Evolutionary conservation across 306 rosid species (phyloP), one percentile per base, ranked within the genome.

Genomic region (Cyamopsis tetragonoloba): DNA sequence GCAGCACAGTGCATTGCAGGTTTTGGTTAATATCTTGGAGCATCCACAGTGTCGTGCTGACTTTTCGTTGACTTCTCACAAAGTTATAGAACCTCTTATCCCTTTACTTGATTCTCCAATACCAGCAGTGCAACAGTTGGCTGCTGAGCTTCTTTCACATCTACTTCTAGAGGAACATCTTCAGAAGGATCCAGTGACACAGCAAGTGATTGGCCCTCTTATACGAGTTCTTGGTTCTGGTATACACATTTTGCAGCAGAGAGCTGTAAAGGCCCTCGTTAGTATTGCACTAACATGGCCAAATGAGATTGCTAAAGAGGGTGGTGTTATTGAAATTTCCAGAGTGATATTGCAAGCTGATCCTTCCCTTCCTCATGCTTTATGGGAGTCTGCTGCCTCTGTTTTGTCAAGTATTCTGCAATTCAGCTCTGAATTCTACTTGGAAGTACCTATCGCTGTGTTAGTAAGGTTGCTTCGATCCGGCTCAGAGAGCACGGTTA

Each of bases 321-420:
- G 97, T 34, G 97, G 99, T 71, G 99, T 95, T 56, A 59, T 71
- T 57, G 97, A 91, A 79, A 54, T 95, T 70, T 95, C 99, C 43
- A 95, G 78, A 86, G 99, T 95, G 76, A 91, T 95, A 78, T 68
- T 95, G 76, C 97, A 85, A 70, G 85, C 95, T 22, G 99, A 95
- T 71, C 97, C 96, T 79, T 91, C 96, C 31, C 90, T 90, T 79
- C 97, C 99, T 42, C 96, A 95, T 75, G 85, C 97, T 43, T 70
- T 95, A 74, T 95, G 99, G 99, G 99, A 95, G 73, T 90, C 97
- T 70, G 96, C 92, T 71, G 97, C 99, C 61, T 80, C 92, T n/a
- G 96, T 95, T 77, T 66, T 95, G 79, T 68, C 99, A 57, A 86
- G 95, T 78, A 86, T 95, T 74, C 88, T 95, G 79, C 99, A 95